These are phyloP conservation scores for Phytopythium kandeliae DNA, from an alignment of 352 stramenopile genomes.

Conservation along the genomic window DNA sequence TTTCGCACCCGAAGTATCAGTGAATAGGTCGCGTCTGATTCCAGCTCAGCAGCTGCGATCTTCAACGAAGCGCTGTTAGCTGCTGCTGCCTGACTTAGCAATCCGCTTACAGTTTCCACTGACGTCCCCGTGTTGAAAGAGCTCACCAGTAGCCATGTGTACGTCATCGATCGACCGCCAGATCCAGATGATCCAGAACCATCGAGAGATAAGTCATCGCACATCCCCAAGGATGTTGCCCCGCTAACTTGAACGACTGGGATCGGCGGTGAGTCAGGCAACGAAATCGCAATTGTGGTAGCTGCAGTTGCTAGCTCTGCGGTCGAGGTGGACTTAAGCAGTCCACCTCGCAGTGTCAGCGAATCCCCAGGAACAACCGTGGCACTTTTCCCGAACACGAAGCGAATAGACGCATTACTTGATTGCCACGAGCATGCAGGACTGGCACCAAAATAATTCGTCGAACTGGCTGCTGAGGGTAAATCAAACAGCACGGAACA, in stretches of 20 bases:
- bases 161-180: conserved; percentile 47
- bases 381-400: conserved; percentile 38
- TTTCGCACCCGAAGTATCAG: conserved; percentile 43
- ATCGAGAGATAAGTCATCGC: conserved; percentile 55
- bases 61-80: conserved; percentile 35
- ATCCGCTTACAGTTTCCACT: conserved; percentile 11
- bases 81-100: conserved; percentile 17
- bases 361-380: conserved; percentile 33
- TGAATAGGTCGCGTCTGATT: conserved; percentile 33
- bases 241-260: conserved; percentile 41
- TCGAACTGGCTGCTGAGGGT: conserved; percentile 11
- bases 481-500: conserved; percentile 59
- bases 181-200: conserved; percentile 44
- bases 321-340: conserved; percentile 44
- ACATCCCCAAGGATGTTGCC: conserved; percentile 41
- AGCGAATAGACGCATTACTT: conserved; percentile 30
- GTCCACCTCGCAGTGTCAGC: conserved; percentile 27
- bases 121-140: conserved; percentile 14
- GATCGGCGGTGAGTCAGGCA: conserved; percentile 33
- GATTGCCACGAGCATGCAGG: conserved; percentile 45
- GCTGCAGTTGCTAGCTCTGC: conserved; percentile 31
- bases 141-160: conserved; percentile 36
- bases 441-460: conserved; percentile 31
- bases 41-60: conserved; percentile 24
- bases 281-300: conserved; percentile 20